Base-by-base conservation (phyloP, 2,329 filamentous ascomycete species). In the Byssoonygena ceratinophila region DNA sequence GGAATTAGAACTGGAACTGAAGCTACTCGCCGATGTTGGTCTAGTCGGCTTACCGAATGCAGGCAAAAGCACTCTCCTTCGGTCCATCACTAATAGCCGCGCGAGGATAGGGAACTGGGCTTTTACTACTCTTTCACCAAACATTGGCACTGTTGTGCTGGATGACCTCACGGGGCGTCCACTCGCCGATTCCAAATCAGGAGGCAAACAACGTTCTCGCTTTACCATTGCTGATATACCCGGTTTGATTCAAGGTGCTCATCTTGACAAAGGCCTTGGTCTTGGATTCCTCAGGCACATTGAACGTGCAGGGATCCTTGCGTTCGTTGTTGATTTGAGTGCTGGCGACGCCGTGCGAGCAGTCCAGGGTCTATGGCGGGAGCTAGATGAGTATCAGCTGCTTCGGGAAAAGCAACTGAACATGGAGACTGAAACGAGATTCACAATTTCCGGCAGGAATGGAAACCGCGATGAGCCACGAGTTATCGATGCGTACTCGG, bases 161-260 rank as follows among this genome's bases (percentile, higher is more conserved):
- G 92, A 98, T 67, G 81, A 90, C 65, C 80, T 92, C 71, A 83
- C 82, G 54, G 88, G 90, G 1, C 81, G 87, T 0, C 87, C 89
- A 1, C 57, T 70, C 4, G 65, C 81, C 32, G 68, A 74, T 44
- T 71, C 71, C 58, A 61, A 70, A 60, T 16, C 73, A 64, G 60
- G 74, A 66, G 66, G 74, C 67, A 70, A 77, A 70, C 64, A 79
- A 0, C 79, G 89, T 31, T 88, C 85, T 1, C 82, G 85, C 53
- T 95, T 97, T 68, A 94, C 87, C 7, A 84, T 98, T 55, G 92
- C 92, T 14, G 92, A 98, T 66, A 97, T 98, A 53, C 92, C 92
- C 1, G 92, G 92, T 1, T 74, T 98, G 55, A 88, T 98, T 45
- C 84, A 94, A 67, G 89, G 87, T 59, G 92, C 92, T 0, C 91